Conservation (phyloP, 495 filamentous ascomycete genomes). For the Parathielavia hyrcaniae region DNA sequence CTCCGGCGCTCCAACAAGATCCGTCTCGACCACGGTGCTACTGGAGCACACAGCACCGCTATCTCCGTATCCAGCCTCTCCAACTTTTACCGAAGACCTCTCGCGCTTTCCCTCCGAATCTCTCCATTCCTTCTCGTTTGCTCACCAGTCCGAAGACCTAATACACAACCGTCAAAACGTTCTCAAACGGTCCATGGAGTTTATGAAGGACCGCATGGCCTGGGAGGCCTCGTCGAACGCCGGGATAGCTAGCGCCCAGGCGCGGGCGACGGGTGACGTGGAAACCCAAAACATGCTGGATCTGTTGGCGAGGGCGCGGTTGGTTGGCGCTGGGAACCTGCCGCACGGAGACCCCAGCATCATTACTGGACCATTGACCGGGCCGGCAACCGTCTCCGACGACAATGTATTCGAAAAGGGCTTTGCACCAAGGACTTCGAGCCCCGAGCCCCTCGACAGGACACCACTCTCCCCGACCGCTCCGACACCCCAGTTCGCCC, state of each 20-base stretch:
- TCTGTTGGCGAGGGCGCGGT: constrained; percentile 67
- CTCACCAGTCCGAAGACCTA: constrained; percentile 87
- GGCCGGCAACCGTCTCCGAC: constrained; percentile 59
- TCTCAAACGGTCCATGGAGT: constrained; percentile 89
- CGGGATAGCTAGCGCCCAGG: constrained; percentile 68
- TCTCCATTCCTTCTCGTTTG: constrained; percentile 96
- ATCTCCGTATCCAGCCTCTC: constrained; percentile 57
- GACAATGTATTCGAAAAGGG: constrained; percentile 77
- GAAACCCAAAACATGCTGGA: constrained; percentile 91
- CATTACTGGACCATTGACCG: constrained; percentile 59
- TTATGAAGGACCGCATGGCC: constrained; percentile 90
- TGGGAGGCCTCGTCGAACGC: constrained; percentile 54
- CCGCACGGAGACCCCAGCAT: constrained; percentile 39
- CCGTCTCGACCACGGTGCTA: constrained; percentile 56
- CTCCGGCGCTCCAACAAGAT: constrained; percentile 50
- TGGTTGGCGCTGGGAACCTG: constrained; percentile 55
- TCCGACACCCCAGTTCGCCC: background rate
- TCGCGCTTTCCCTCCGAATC: constrained; percentile 91
- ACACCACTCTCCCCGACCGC: constrained; percentile 35
- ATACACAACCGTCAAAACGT: constrained; percentile 89
- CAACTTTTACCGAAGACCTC: constrained; percentile 79
- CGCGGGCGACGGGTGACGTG: constrained; percentile 70
- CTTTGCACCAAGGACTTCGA: constrained; percentile 53
- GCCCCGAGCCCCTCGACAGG: constrained; percentile 45
- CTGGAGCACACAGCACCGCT: constrained; percentile 43